These are phyloP conservation scores for Diplodia seriata DNA, from an alignment of 2,329 filamentous ascomycete species.

Conservation along the genomic window DNA sequence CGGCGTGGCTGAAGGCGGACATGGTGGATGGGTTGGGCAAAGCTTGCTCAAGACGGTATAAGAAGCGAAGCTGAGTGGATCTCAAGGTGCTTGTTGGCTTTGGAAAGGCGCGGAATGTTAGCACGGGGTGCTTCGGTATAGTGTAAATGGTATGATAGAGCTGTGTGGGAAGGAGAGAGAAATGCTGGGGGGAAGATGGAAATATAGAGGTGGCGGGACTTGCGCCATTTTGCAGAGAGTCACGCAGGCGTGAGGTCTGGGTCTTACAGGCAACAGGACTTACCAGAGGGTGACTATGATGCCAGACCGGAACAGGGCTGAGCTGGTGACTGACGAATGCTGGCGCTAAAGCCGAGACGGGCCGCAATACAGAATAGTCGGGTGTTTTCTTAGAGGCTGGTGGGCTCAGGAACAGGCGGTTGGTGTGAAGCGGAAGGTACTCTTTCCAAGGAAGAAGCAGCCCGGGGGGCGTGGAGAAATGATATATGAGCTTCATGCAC, in stretches of 20 bases:
- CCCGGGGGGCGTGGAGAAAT: background rate
- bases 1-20: constrained; percentile 32
- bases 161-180: background rate
- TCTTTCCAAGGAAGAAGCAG: background rate
- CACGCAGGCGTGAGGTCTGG: constrained; percentile 4
- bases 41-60: background rate
- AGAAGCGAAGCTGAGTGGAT: background rate
- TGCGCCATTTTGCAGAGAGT: constrained; percentile 15
- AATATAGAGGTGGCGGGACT: background rate
- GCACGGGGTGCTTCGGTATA: background rate
- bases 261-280: constrained; percentile 23
- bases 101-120: constrained; percentile 7
- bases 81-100: constrained; percentile 13
- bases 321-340: constrained; percentile 22
- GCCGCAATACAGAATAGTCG: constrained; percentile 7
- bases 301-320: constrained; percentile 22
- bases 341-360: constrained; percentile 27
- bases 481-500: constrained; percentile 15
- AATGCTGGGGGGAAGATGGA: background rate
- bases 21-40: background rate
- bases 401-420: background rate
- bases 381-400: background rate
- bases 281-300: constrained; percentile 16
- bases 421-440: background rate
- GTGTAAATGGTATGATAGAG: background rate